Conservation (phyloP, 306 rosid genomes). For the Malus asiatica region DNA sequence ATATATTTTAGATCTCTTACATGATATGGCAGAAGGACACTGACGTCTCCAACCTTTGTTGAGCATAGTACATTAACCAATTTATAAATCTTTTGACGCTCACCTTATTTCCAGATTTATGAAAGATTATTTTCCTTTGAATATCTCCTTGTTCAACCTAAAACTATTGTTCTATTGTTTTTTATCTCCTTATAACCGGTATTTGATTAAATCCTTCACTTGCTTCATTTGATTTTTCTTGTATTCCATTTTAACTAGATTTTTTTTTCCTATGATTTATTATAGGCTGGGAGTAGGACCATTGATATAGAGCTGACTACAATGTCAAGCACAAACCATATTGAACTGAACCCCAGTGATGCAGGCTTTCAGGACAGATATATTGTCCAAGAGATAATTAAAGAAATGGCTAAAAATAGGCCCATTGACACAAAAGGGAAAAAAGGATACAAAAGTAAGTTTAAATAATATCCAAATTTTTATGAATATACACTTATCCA, state of each 20-base stretch:
- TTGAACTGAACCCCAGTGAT: slow-evolving; percentile 82
- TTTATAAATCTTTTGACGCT: background rate
- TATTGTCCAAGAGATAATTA: slow-evolving; percentile 84
- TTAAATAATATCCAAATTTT: background rate
- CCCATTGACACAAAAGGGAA: slow-evolving; percentile 83
- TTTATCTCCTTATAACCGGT: background rate
- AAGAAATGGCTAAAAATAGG: slow-evolving; percentile 85
- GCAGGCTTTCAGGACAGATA: slow-evolving; percentile 96
- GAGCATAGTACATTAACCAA: background rate
- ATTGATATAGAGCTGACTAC: slow-evolving; percentile 90
- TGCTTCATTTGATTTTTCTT: background rate
- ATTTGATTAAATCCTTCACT: background rate
- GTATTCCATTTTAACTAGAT: background rate
- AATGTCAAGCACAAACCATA: slow-evolving; percentile 73
- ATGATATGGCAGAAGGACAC: background rate
- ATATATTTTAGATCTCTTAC: background rate
- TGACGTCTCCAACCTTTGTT: background rate
- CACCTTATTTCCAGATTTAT: background rate
- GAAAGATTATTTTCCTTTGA: background rate
- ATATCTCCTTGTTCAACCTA: background rate
- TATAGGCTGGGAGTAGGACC: slow-evolving; percentile 90
- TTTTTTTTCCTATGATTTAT: background rate
- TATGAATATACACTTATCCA: background rate
- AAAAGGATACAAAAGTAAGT: slow-evolving; percentile 71
- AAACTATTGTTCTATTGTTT: background rate